Base-by-base conservation (phyloP, 1,139 yeast genomes). In the Yamadazyma taylorii region DNA sequence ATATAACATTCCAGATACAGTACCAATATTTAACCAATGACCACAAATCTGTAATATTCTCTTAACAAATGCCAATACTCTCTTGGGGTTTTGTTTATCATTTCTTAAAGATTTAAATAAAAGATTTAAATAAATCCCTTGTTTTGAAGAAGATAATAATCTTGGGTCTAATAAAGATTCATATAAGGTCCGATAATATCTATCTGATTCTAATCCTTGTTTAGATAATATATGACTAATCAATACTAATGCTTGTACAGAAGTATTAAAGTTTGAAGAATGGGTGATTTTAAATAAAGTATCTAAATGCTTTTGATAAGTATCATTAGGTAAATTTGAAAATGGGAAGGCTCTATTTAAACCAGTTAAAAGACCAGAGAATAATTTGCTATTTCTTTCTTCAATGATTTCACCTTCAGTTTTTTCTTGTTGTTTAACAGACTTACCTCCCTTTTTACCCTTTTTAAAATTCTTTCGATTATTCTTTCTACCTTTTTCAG, bases 281-380 rank as follows among this genome's bases (percentile, higher is more conserved):
- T 92, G 97, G 3, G 97, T 90, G 54, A 92, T 90, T 54, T 80
- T 80, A 70, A 85, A 94, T 41, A 92, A 68, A 0, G 95, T 85
- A 53, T 88, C 83, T 55, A 90, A 71, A 63, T 94, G 97, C 45
- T 75, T 70, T 46, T 81, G 79, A 60, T 87, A 90, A 7, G 79
- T 76, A 15, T 80, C 81, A 36, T 79, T 73, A 7, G 95, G 85
- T 40, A 94, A 70, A 43, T 79, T 75, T 2, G 96, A 82, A 58
- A 87, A 92, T 40, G 98, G 97, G 72, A 87, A 90, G 1, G 98
- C 94, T 65, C 99, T 85, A 60, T 94, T 94, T 44, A 92, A 78
- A 47, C 99, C 99, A 2, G 98, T 89, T 47, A 92, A 77, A 42
- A 94, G 76, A 15, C 96, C 97, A 24, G 96, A 83, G 51, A 90